These are phyloP conservation scores for Salvia splendens DNA, from an alignment of 257 asterid genomes.

Conservation along the genomic window DNA sequence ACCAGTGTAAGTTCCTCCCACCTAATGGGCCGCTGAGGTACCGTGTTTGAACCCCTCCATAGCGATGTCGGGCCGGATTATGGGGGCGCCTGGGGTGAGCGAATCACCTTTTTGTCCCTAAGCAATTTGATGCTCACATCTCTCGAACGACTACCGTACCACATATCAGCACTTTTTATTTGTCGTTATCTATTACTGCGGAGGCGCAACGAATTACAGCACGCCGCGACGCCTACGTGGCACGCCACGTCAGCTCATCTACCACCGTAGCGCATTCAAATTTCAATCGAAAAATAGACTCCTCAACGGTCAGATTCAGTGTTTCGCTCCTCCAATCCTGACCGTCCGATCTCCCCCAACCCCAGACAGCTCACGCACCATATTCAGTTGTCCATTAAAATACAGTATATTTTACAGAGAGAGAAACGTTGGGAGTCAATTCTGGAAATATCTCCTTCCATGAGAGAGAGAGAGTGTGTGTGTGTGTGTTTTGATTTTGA, in stretches of 20 bases:
- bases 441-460: slow-evolving; percentile 48
- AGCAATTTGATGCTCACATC: no score
- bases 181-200: no score
- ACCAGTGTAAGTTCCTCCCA: no score
- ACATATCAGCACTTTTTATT: no score
- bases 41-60: no score
- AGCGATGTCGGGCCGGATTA: no score
- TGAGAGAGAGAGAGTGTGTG: slow-evolving; percentile 34
- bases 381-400: slow-evolving; percentile 1
- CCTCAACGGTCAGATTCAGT: slow-evolving; percentile 64
- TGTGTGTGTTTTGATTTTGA: slow-evolving; percentile 48
- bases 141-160: no score
- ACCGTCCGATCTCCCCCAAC: slow-evolving; percentile 40
- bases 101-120: no score
- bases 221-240: slow-evolving; percentile 37
- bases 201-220: slow-evolving; percentile 28
- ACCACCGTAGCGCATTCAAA: slow-evolving; percentile 49
- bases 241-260: slow-evolving; percentile 39
- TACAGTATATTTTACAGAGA: slow-evolving; percentile 23
- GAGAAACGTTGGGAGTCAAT: slow-evolving; percentile 34
- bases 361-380: slow-evolving; percentile 29
- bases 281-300: slow-evolving; percentile 33
- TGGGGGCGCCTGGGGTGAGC: no score
- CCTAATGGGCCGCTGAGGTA: no score
- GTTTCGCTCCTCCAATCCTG: slow-evolving; percentile 35